A percentile compares a stretch with the other conserved stretches of the same genome.
These are phyloP conservation scores for Peronospora farinosa DNA, from an alignment of 352 stramenopile genomes.

Conservation along the genomic window DNA sequence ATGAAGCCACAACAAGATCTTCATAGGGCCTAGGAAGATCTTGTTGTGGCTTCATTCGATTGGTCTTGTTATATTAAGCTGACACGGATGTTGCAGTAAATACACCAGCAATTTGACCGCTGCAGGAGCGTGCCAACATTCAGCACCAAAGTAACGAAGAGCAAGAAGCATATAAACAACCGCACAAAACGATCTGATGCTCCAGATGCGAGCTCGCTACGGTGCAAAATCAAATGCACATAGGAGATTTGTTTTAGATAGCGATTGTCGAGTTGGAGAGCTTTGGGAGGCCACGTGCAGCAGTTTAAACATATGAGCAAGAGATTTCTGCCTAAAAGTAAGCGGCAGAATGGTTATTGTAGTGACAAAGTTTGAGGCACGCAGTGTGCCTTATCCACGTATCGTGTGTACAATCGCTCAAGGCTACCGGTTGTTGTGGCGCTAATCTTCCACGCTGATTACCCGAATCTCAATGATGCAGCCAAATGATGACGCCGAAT, in stretches of 20 bases:
- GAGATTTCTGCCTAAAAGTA: slow-evolving; percentile 46
- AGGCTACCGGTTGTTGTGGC: slow-evolving; percentile 60
- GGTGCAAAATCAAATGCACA: slow-evolving; percentile 17
- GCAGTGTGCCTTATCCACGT: slow-evolving; percentile 38
- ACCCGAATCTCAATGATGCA: slow-evolving; percentile 22
- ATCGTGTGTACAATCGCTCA: slow-evolving; percentile 51
- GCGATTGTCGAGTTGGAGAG: slow-evolving; percentile 35
- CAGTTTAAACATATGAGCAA: slow-evolving; percentile 34
- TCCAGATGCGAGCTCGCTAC: slow-evolving; percentile 23
- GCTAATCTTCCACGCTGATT: slow-evolving; percentile 20
- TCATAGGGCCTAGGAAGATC: no score
- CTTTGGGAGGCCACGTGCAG: slow-evolving; percentile 19
- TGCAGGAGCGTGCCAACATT: slow-evolving; percentile 11
- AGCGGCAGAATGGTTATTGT: slow-evolving; percentile 50
- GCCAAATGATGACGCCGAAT: slow-evolving; percentile 41
- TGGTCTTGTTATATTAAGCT: not conserved
- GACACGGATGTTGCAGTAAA: not conserved
- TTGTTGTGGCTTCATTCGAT: not conserved
- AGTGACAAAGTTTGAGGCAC: slow-evolving; percentile 50
- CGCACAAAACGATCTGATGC: slow-evolving; percentile 19
- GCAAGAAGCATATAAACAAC: slow-evolving; percentile 12
- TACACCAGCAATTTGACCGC: not conserved
- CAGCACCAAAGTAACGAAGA: slow-evolving; percentile 16
- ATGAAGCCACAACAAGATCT: not conserved
- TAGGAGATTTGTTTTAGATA: slow-evolving; percentile 29